Conservation (phyloP, 2,329 filamentous ascomycete genomes). For the Lomentospora prolificans region DNA sequence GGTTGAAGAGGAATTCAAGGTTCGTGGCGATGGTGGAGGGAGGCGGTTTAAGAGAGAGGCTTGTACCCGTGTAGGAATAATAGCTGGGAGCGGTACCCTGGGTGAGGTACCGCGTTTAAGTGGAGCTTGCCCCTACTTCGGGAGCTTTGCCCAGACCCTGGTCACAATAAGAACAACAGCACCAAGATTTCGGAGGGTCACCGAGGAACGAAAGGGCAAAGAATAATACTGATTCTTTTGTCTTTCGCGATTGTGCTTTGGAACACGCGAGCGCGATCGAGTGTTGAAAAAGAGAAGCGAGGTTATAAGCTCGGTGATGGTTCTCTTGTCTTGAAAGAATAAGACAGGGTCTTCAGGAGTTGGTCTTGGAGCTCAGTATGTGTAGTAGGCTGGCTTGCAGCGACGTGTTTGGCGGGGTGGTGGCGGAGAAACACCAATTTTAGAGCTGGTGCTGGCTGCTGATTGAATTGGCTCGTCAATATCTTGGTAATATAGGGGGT, state of each 20-base stretch:
- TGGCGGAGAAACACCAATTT: background rate
- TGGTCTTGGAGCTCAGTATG: background rate
- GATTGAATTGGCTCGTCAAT: too few relatives aligned
- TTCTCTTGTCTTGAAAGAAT: background rate
- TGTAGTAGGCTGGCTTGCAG: background rate
- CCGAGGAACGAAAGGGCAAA: background rate
- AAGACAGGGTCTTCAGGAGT: background rate
- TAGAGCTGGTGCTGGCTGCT: background rate
- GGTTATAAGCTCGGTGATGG: background rate
- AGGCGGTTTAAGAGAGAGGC: background rate
- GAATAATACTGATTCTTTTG: background rate
- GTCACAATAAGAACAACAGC: background rate
- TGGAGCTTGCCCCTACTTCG: background rate
- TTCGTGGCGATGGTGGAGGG: background rate
- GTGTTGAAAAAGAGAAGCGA: too few relatives aligned
- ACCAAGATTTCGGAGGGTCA: background rate
- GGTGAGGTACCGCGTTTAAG: slow-evolving; percentile 7
- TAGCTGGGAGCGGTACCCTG: background rate
- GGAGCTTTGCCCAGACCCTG: background rate
- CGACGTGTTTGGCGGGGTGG: background rate
- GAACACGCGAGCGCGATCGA: background rate
- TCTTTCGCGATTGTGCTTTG: background rate
- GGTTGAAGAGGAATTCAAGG: background rate
- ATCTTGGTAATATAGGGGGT: too few relatives aligned
- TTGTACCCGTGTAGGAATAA: background rate